Percentiles rank a stretch among this genome's conserved stretches.
Evolutionary conservation across 768 basidiomycete genomes (phyloP).

Genomic region (Tremella fuciformis): DNA sequence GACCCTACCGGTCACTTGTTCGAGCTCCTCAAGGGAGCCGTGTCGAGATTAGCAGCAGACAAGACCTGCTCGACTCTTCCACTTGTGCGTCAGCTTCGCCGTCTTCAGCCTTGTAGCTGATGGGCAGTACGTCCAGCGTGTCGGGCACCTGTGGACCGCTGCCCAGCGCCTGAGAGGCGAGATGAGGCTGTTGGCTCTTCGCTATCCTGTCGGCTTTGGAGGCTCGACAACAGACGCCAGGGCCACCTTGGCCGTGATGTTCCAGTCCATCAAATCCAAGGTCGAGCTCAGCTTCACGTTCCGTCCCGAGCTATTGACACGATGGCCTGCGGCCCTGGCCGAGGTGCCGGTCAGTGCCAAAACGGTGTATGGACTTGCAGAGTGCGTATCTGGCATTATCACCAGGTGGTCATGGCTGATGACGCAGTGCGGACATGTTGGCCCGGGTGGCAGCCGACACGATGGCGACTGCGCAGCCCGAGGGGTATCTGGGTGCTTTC

Average conservation of each 20-base stretch:
- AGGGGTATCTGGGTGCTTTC: conserved; percentile 31
- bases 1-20: conserved; percentile 32
- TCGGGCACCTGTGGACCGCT: conserved; percentile 37
- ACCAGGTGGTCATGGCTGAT: background rate
- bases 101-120: background rate
- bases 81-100: conserved; percentile 9
- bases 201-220: conserved; percentile 30
- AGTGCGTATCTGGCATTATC: conserved; percentile 22
- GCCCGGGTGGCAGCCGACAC: conserved; percentile 13
- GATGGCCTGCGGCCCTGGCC: conserved; percentile 32
- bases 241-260: conserved; percentile 10
- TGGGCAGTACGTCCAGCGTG: conserved; percentile 35
- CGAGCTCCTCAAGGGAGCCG: conserved; percentile 25
- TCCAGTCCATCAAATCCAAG: conserved; percentile 26
- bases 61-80: conserved; percentile 9
- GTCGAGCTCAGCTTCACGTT: conserved; percentile 27
- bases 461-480: conserved; percentile 14
- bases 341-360: conserved; percentile 23
- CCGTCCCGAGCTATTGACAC: conserved; percentile 10
- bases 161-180: conserved; percentile 39
- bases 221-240: conserved; percentile 1
- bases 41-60: conserved; percentile 16
- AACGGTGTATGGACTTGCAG: conserved; percentile 33
- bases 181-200: conserved; percentile 30
- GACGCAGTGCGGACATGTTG: conserved; percentile 18